These are phyloP conservation scores for Lagerstroemia speciosa DNA, from an alignment of 345 rosid genomes.

Conservation along the genomic window DNA sequence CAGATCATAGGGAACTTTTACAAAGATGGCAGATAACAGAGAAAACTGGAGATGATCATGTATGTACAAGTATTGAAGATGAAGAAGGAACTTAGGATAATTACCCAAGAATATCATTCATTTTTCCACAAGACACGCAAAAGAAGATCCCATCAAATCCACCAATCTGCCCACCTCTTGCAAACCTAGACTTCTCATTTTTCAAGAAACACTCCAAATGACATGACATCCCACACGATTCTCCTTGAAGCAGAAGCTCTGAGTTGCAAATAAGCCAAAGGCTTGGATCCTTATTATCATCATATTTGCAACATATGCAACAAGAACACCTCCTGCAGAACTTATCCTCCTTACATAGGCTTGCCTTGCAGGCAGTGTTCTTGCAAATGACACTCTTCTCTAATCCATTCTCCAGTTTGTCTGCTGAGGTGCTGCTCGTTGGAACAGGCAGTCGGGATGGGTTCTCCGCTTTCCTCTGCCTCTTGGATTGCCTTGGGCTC, in stretches of 20 bases:
- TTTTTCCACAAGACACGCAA: slow-evolving; percentile 68
- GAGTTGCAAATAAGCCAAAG: slow-evolving; percentile 76
- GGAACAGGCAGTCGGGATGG: slow-evolving; percentile 45
- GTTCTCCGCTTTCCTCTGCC: slow-evolving; percentile 59
- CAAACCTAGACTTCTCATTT: slow-evolving; percentile 56
- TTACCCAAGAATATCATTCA: slow-evolving; percentile 82
- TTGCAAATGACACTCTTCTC: slow-evolving; percentile 44
- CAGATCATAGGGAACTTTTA: neutral
- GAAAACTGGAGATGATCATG: neutral
- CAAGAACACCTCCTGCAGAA: slow-evolving; percentile 93
- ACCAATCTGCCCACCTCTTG: slow-evolving; percentile 30
- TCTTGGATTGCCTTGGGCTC: slow-evolving; percentile 36
- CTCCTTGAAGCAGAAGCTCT: slow-evolving; percentile 51
- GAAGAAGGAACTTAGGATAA: slow-evolving; percentile 1
- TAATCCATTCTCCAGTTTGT: slow-evolving; percentile 22
- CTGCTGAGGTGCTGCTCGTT: slow-evolving; percentile 17
- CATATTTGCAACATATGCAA: slow-evolving; percentile 68
- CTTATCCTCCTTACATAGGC: slow-evolving; percentile 38
- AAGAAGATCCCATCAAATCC: slow-evolving; percentile 66
- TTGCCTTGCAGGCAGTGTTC: slow-evolving; percentile 83
- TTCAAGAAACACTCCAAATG: slow-evolving; percentile 85
- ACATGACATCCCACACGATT: slow-evolving; percentile 76
- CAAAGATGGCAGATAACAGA: neutral
- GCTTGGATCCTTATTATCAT: slow-evolving; percentile 94
- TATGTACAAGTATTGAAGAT: neutral